Evolutionary conservation across 805 yeast species (phyloP).

Genomic region (Nakazawaea holstii): DNA sequence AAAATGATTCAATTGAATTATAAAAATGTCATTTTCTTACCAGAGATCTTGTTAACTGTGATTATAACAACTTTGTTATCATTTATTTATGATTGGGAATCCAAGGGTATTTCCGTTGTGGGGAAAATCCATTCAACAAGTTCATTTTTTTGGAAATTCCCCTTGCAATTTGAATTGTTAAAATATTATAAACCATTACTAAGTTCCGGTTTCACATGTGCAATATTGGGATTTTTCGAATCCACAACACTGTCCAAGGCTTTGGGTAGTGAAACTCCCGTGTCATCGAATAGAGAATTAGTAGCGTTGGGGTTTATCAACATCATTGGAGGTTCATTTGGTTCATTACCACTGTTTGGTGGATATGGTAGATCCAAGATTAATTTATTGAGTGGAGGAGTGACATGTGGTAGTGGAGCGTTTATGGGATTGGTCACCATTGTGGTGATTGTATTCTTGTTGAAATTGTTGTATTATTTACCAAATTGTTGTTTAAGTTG

Average conservation of each 20-base stretch:
- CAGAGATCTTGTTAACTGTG: conserved; percentile 82
- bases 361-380: conserved; percentile 93
- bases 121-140: conserved; percentile 55
- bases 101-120: conserved; percentile 57
- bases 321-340: conserved; percentile 49
- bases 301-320: conserved; percentile 85
- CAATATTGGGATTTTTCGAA: conserved; percentile 87
- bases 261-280: conserved; percentile 66
- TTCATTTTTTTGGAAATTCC: conserved; percentile 47
- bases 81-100: conserved; percentile 37
- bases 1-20: conserved; percentile 27
- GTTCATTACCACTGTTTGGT: conserved; percentile 87
- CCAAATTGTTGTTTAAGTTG: conserved; percentile 81
- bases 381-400: conserved; percentile 83
- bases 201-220: conserved; percentile 69
- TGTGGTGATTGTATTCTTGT: conserved; percentile 52
- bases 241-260: conserved; percentile 91
- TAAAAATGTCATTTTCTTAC: conserved; percentile 56
- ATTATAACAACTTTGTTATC: conserved; percentile 53
- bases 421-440: conserved; percentile 76
- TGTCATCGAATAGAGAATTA: conserved; percentile 84
- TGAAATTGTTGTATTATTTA: conserved; percentile 61
- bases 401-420: conserved; percentile 78
- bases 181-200: conserved; percentile 50
- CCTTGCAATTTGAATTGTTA: conserved; percentile 43